These are phyloP conservation scores for Coniochaeta prunicola DNA, from an alignment of 2,329 filamentous ascomycete genomes.

Conservation along the genomic window DNA sequence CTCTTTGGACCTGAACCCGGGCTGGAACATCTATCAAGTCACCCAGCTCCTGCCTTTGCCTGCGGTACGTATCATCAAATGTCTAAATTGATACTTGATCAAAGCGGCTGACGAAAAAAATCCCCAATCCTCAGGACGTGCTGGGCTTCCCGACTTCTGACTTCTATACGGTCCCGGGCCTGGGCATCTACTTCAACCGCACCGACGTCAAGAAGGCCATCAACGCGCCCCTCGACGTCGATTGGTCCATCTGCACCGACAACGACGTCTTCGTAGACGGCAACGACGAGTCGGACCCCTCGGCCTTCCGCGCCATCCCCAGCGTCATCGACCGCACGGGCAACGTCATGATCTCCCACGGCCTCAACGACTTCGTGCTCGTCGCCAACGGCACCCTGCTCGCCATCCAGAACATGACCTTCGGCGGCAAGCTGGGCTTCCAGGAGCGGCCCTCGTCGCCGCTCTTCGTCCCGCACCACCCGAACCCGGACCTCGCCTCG, in stretches of 20 bases:
- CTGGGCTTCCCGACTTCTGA: slow-evolving; percentile 58
- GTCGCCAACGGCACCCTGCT: slow-evolving; percentile 61
- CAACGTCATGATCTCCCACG: slow-evolving; percentile 67
- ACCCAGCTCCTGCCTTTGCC: slow-evolving; percentile 52
- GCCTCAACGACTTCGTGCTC: slow-evolving; percentile 60
- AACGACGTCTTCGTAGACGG: slow-evolving; percentile 25
- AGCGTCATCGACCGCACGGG: slow-evolving; percentile 64
- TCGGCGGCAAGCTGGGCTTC: slow-evolving; percentile 65
- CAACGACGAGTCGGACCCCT: slow-evolving; percentile 45
- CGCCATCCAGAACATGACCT: slow-evolving; percentile 74
- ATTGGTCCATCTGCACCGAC: slow-evolving; percentile 13
- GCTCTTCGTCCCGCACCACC: slow-evolving; percentile 62
- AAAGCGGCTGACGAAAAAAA: slow-evolving; percentile 29
- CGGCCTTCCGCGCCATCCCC: slow-evolving; percentile 52
- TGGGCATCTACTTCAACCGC: slow-evolving; percentile 61
- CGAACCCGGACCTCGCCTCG: slow-evolving; percentile 25
- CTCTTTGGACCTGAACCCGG: slow-evolving; percentile 56
- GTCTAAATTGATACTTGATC: too few relatives aligned
- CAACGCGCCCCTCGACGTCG: slow-evolving; percentile 59
- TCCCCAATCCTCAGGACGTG: slow-evolving; percentile 51
- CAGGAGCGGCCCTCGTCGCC: slow-evolving; percentile 48
- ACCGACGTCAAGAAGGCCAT: slow-evolving; percentile 63
- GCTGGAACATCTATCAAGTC: slow-evolving; percentile 72
- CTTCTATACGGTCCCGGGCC: slow-evolving; percentile 53
- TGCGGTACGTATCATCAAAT: too few relatives aligned